phyloP scores from a whole-genome alignment of 1,284 basidiomycete genomes.

The Puccinia horiana region DNA sequence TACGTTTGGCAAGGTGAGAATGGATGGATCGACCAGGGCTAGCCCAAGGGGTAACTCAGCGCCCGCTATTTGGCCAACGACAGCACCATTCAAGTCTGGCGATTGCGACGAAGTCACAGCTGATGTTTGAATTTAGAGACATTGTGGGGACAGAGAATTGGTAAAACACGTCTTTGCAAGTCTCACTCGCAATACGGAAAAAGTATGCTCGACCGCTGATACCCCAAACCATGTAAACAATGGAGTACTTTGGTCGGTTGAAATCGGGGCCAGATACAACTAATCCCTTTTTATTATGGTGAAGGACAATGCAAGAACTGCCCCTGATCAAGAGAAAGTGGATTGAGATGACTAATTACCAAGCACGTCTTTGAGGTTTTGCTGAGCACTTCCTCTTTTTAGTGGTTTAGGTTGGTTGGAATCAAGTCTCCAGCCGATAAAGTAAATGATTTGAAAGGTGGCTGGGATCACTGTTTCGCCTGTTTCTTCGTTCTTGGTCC shows the following conservation, averaged over 20 bases:
- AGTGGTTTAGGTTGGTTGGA: conserved; percentile 80
- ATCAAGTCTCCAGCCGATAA: conserved; percentile 98
- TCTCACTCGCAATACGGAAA: too few species aligned
- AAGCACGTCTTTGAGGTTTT: conserved; percentile 71
- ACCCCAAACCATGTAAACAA: background rate
- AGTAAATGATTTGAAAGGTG: conserved; percentile 92
- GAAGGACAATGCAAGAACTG: background rate
- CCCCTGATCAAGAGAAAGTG: background rate
- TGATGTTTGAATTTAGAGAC: too few species aligned
- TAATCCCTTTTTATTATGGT: background rate
- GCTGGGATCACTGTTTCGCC: conserved; percentile 73
- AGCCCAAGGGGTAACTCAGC: too few species aligned
- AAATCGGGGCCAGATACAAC: too few species aligned
- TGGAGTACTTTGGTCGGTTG: background rate
- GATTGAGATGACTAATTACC: background rate
- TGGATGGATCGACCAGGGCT: too few species aligned
- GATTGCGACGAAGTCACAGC: too few species aligned
- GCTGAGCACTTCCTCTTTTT: conserved; percentile 77
- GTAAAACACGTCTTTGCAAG: too few species aligned
- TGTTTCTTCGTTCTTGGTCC: conserved; percentile 66
- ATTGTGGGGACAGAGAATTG: too few species aligned
- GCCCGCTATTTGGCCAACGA: too few species aligned
- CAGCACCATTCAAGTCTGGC: too few species aligned
- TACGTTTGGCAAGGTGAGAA: too few species aligned
- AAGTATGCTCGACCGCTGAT: too few species aligned